Evolutionary conservation across 116 monocot genomes (phyloP), one percentile per base, ranked within the genome.

Genomic region (Zostera marina): DNA sequence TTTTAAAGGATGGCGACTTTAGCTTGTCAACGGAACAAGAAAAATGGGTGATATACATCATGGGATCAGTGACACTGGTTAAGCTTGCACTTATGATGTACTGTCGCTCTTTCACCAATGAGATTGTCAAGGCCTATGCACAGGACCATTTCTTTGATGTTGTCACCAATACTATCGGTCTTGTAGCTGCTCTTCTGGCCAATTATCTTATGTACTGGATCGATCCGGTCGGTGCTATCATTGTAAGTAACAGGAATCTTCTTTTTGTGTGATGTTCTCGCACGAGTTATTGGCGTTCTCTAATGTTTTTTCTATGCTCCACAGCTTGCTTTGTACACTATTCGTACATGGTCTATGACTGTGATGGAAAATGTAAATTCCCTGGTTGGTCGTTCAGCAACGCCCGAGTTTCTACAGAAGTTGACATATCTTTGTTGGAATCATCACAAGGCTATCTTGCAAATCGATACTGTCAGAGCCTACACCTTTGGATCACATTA

Each of bases 141-240:
- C 68, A 96, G 96, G 96, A 89, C 66, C 96, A 96, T 72, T 96
- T 79, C 76, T 96, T 85, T 62, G 96, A 96, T 72, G 96, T 96
- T 58, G 81, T 96, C 11, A 89, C 96, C 14, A 96, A 96, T 66
- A 69, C 85, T 32, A 70, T 82, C 49, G 96, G 96, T 13, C 63
- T 96, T 70, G 77, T 72, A 62, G 89, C 96, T 73, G 85, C 94
- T 49, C 68, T 80, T 75, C 81, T 90, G 60, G 98, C 77, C 11
- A 82, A 90, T 71, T 83, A 73, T 63, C 86, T 74, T 60, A 90
- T 75, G 65, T 86, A 86, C 90, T 86, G 90, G 86, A 90, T 98
- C 52, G 98, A 98, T 20, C 98, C 90, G 44, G 58, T 60, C 22
- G 98, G 98, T 4, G 98, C 98, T 8, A 78, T 98, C 64, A 22